These are phyloP conservation scores for Saturnispora dispora DNA, from an alignment of 805 yeast species.

Conservation along the genomic window DNA sequence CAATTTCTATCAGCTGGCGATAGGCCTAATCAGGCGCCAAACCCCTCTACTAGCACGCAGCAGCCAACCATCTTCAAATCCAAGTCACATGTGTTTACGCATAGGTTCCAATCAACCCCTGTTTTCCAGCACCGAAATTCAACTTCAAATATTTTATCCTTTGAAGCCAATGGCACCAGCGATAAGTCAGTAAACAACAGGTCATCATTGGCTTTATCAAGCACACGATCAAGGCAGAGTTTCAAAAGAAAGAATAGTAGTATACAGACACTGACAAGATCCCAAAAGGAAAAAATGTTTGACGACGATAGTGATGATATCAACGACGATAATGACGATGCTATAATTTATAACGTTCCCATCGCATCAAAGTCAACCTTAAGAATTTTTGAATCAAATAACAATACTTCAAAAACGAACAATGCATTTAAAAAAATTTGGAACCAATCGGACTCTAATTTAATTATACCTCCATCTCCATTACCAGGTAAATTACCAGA, in stretches of 20 bases:
- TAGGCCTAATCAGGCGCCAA: background rate
- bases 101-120: conserved; percentile 2
- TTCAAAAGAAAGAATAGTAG: background rate
- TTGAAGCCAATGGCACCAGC: background rate
- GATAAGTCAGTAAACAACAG: background rate
- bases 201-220: background rate
- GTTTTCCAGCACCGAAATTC: conserved; percentile 6
- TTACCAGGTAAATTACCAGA: conserved; percentile 32
- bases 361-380: conserved; percentile 32
- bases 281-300: conserved; percentile 23
- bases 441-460: conserved; percentile 14
- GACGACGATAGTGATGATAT: conserved; percentile 26
- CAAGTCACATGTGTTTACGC: background rate
- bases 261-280: conserved; percentile 15
- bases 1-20: background rate
- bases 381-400: conserved; percentile 19
- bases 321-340: conserved; percentile 31
- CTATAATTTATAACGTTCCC: conserved; percentile 45
- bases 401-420: conserved; percentile 12
- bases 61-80: background rate
- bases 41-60: background rate
- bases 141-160: conserved; percentile 3
- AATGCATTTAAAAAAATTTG: conserved; percentile 22
- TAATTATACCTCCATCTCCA: conserved; percentile 39
- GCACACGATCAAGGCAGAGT: conserved; percentile 1